phyloP scores from a whole-genome alignment of 225 moss, liverwort and hornwort genomes.

The Physcomitrium patens region DNA sequence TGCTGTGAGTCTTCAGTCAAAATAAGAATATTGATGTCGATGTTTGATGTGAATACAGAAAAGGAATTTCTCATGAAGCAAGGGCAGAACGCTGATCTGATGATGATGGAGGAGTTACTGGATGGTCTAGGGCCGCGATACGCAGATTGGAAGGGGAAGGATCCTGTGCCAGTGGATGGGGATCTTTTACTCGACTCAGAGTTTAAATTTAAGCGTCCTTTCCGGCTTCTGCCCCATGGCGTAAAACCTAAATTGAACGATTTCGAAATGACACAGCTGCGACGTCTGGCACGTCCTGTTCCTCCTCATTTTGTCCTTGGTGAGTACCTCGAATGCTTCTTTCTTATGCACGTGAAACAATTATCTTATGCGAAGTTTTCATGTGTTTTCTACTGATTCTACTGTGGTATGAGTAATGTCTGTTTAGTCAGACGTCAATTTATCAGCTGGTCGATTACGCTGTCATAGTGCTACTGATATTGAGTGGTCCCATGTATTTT shows the following conservation, averaged over 20 bases:
- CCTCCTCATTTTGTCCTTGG: conserved; percentile 98
- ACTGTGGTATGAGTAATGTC: conserved; percentile 21
- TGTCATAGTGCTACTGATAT: neutral
- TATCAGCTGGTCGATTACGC: conserved; percentile 19
- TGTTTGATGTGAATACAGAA: conserved; percentile 34
- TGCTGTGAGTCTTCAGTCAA: conserved; percentile 6
- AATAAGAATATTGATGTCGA: conserved; percentile 26
- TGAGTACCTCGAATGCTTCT: conserved; percentile 38
- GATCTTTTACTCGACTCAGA: conserved; percentile 64
- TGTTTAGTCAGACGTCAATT: conserved; percentile 6
- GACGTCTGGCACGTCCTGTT: conserved; percentile 78
- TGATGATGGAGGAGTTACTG: conserved; percentile 81
- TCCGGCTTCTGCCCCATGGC: conserved; percentile 88
- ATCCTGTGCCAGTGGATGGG: conserved; percentile 89
- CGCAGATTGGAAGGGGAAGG: conserved; percentile 88
- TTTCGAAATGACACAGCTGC: conserved; percentile 86
- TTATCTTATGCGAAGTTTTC: conserved; percentile 1
- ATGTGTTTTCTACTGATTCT: conserved; percentile 10
- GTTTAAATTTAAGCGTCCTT: conserved; percentile 70
- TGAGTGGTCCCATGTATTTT: conserved; percentile 11
- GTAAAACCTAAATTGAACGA: conserved; percentile 75
- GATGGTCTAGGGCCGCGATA: conserved; percentile 85
- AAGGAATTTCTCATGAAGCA: conserved; percentile 25
- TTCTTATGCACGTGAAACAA: conserved; percentile 1
- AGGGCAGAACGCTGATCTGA: conserved; percentile 49